phyloP scores from a whole-genome alignment of 2,329 filamentous ascomycete genomes.

The Ophiostoma triangulosporum region DNA sequence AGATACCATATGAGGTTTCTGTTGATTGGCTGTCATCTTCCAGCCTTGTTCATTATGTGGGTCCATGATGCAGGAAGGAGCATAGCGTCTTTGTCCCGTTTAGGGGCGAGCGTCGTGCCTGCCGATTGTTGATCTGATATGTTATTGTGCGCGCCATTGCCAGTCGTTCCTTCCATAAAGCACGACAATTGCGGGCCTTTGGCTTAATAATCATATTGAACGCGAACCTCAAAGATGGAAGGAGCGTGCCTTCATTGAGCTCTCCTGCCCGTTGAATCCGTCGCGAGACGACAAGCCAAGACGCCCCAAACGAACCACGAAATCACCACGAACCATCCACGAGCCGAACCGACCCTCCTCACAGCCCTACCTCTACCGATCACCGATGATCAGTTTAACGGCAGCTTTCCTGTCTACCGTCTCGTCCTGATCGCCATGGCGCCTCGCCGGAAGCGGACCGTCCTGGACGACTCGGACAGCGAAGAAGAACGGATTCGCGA shows the following conservation, averaged over 20 bases:
- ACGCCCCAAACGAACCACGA: neutral
- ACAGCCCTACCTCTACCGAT: neutral
- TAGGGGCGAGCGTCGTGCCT: neutral
- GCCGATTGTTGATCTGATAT: neutral
- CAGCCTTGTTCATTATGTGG: neutral
- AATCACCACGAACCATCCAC: neutral
- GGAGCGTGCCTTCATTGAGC: neutral
- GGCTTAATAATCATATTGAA: neutral
- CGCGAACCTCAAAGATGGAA: conserved; percentile 4
- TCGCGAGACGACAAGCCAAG: neutral
- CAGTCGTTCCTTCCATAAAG: conserved; percentile 1
- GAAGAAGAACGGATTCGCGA: conserved; percentile 28
- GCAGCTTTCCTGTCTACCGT: neutral
- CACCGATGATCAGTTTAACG: neutral
- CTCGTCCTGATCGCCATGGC: conserved; percentile 29
- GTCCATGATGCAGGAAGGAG: neutral
- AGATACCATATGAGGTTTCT: too few relatives aligned
- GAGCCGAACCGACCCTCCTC: too few relatives aligned
- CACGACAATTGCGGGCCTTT: neutral
- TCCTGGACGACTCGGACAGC: conserved; percentile 38
- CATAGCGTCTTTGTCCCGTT: neutral
- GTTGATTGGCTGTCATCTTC: neutral
- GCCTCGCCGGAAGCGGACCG: conserved; percentile 44
- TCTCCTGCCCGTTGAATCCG: neutral
- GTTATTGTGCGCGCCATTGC: neutral